Conservation (phyloP, 306 rosid species). For the Styphnolobium japonicum region DNA sequence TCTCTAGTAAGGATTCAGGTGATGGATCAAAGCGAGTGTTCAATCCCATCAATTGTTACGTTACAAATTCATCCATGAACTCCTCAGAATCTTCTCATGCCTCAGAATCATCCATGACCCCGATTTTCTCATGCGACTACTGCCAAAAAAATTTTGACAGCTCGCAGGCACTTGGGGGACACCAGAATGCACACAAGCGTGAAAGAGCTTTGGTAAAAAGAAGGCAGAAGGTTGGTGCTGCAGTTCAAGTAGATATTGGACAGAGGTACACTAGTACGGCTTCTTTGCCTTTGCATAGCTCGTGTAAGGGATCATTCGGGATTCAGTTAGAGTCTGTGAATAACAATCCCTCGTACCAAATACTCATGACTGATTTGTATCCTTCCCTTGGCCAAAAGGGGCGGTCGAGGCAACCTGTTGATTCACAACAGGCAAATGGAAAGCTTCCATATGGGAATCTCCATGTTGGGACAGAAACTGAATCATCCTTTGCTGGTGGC, state of each 20-base stretch:
- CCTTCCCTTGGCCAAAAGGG: conserved; percentile 28
- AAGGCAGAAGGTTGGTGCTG: conserved; percentile 22
- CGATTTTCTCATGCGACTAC: conserved; percentile 71
- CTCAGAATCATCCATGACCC: conserved; percentile 27
- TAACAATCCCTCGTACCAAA: conserved; percentile 48
- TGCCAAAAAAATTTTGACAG: conserved; percentile 71
- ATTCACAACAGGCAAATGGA: conserved; percentile 49
- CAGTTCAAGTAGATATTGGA: conserved; percentile 22
- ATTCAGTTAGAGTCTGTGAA: conserved; percentile 56
- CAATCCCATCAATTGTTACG: conserved; percentile 53
- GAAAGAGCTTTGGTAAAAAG: conserved; percentile 59
- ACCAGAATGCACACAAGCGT: conserved; percentile 74
- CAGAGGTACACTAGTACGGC: conserved; percentile 52
- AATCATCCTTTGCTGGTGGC: conserved; percentile 19
- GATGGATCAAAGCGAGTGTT: conserved; percentile 44
- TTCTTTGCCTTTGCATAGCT: conserved; percentile 68
- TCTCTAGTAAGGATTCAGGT: conserved; percentile 34
- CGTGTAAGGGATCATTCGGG: conserved; percentile 53
- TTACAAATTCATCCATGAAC: conserved; percentile 22
- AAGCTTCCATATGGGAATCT: conserved; percentile 22
- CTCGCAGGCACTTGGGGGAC: conserved; percentile 80
- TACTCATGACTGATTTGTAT: conserved; percentile 1
- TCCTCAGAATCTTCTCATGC: conserved; percentile 23
- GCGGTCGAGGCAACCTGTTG: conserved; percentile 36
- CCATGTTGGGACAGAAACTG: conserved; percentile 14